Conservation (phyloP, 257 asterid genomes). For the Pogostemon cablin region DNA sequence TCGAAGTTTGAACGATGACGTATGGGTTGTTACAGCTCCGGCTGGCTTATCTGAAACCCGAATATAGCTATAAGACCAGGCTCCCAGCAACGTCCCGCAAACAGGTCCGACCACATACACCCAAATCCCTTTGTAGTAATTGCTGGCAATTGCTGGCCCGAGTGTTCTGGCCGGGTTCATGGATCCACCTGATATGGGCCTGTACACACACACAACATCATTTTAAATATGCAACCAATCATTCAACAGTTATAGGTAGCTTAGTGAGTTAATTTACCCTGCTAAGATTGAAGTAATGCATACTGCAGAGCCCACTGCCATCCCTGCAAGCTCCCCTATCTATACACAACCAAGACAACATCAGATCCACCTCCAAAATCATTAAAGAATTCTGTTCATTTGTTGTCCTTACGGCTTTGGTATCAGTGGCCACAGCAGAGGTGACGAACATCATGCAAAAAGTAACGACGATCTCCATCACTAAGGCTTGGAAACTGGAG, state of each 20-base stretch:
- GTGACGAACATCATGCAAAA: constrained; percentile 90
- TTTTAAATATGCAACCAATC: no score
- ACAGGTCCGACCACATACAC: constrained; percentile 70
- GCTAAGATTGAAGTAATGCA: constrained; percentile 88
- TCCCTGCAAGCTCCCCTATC: constrained; percentile 88
- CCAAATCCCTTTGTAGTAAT: constrained; percentile 67
- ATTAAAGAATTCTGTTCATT: no score
- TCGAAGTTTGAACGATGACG: constrained; percentile 51
- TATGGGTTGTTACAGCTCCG: constrained; percentile 40
- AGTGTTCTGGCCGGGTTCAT: constrained; percentile 85
- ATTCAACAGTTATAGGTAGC: no score
- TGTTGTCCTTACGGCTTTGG: constrained; percentile 76
- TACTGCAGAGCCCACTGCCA: constrained; percentile 91
- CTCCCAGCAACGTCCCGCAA: constrained; percentile 69
- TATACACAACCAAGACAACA: constrained; percentile 16
- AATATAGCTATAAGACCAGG: constrained; percentile 66
- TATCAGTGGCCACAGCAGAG: constrained; percentile 87
- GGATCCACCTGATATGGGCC: constrained; percentile 90
- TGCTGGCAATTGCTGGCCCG: constrained; percentile 88
- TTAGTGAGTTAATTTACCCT: constrained; percentile 48
- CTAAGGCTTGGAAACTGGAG: constrained; percentile 60
- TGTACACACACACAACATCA: constrained; percentile 14
- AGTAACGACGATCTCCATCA: constrained; percentile 78
- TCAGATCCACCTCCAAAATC: no score
- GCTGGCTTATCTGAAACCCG: constrained; percentile 57